Evolutionary conservation across 495 filamentous ascomycete species (phyloP), one percentile per base, ranked within the genome.

Genomic region (Xanthoparmelia taractica): DNA sequence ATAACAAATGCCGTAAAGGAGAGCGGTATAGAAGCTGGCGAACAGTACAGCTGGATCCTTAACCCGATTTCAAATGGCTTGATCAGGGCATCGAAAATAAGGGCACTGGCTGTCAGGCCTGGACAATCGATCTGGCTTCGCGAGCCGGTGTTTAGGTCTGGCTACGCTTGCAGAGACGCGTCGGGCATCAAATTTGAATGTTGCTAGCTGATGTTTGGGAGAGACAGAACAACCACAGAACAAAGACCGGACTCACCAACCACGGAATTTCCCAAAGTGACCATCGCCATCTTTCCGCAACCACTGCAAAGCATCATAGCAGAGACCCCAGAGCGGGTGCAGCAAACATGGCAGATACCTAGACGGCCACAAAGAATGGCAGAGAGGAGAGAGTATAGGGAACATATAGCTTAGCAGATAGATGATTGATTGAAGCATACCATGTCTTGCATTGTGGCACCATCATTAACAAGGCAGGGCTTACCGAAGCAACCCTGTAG

Each of bases 31-130:
- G 34, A 58, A n/a, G 11, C 40, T 40, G 12, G 38, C 25, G 56
- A 58, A 41, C 11, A 58, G 17, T 8, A 37, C 34, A 34, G 38
- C 38, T 37, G 56, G 56, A 63, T 89, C 84, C 63, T 82, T 80
- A 87, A 66, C 23, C 82, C 83, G 65, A 88, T 85, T 72, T 87
- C 79, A 34, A 84, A 66, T 4, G 84, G 86, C 57, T 83, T 82
- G 69, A 83, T 76, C 8, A 87, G 74, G n/a, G 83, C 80, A 57
- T 85, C 82, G 56, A 80, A 63, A 57, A 79, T 64, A n/a, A 86
- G 65, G n/a, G 73, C 76, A 2, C 65, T 66, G 50, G 77, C 36
- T 3, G 66, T 77, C 65, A 85, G 67, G 67, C 81, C 68, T 48
- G 65, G 72, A 69, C 80, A 74, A 66, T 80, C 74, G 59, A 80